These are phyloP conservation scores for Waitea zeae DNA, from an alignment of 1,284 basidiomycete species.

Conservation along the genomic window DNA sequence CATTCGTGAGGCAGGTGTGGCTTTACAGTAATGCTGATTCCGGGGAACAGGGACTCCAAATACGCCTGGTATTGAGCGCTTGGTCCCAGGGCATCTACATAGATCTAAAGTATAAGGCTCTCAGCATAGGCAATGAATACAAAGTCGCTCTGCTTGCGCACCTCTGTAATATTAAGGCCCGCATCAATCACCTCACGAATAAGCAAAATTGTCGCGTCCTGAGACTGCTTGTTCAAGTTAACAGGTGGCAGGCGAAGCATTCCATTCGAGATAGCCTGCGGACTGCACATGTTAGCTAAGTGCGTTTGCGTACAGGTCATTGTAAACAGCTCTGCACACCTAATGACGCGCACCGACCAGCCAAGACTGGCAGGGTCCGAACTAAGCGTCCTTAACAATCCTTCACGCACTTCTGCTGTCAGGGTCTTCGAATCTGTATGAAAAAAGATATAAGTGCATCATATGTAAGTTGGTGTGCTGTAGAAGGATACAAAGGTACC, in stretches of 20 bases:
- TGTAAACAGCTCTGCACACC: conserved; percentile 19
- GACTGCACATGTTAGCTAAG: conserved; percentile 48
- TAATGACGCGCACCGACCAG: conserved; percentile 74
- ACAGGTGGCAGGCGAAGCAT: conserved; percentile 78
- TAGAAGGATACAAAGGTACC: conserved; percentile 3
- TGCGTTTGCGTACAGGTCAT: conserved; percentile 9
- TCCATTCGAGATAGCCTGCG: conserved; percentile 79
- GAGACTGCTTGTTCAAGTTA: conserved; percentile 88
- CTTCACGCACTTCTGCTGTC: conserved; percentile 52
- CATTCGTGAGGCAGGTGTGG: background rate
- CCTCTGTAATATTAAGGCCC: conserved; percentile 75
- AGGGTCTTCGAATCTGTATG: conserved; percentile 80
- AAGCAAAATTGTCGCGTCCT: conserved; percentile 80
- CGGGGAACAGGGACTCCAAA: conserved; percentile 65
- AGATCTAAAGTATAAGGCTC: conserved; percentile 45
- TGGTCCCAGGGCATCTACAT: conserved; percentile 89
- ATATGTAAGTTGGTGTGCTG: background rate
- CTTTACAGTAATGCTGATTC: conserved; percentile 75
- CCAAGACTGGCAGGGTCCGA: conserved; percentile 52
- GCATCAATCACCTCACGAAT: conserved; percentile 71
- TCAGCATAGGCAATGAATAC: background rate
- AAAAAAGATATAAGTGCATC: conserved; percentile 4
- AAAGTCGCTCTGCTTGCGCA: conserved; percentile 11
- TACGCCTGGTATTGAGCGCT: conserved; percentile 74
- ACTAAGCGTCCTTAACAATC: conserved; percentile 41